Conservation (phyloP, 169 alveolate species). For the Plasmodium reichenowi region DNA sequence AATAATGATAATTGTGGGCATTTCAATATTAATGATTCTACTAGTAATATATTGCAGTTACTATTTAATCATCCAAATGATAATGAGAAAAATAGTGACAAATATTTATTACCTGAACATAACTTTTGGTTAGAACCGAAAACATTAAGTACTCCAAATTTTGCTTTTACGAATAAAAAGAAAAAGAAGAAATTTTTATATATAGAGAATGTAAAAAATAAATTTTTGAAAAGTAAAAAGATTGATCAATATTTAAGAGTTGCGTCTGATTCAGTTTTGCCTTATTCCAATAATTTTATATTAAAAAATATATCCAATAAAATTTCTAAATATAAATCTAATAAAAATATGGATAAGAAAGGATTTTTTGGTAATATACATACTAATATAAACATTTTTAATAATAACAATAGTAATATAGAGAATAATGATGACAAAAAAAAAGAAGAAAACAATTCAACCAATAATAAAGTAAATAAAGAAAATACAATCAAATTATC, state of each 20-base stretch:
- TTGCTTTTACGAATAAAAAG: constrained; percentile 43
- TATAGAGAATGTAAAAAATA: constrained; percentile 66
- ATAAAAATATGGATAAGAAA: background rate
- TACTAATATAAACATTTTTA: background rate
- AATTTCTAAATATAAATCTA: background rate
- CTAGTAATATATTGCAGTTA: constrained; percentile 54
- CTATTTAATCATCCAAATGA: constrained; percentile 65
- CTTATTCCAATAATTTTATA: constrained; percentile 47
- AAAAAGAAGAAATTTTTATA: constrained; percentile 39
- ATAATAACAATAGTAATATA: background rate
- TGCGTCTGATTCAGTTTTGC: constrained; percentile 65
- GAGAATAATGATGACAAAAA: background rate
- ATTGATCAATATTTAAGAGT: constrained; percentile 59
- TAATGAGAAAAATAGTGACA: constrained; percentile 41
- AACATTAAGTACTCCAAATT: constrained; percentile 72
- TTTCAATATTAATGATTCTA: constrained; percentile 65
- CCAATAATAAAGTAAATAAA: background rate
- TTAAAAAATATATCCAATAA: constrained; percentile 32
- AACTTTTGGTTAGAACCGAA: constrained; percentile 73
- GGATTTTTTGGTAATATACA: background rate
- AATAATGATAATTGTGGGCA: constrained; percentile 33
- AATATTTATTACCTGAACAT: constrained; percentile 67
- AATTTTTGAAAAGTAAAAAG: constrained; percentile 28
- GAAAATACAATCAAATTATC: constrained; percentile 29
- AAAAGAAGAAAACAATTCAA: background rate